phyloP scores from a whole-genome alignment of 225 moss, liverwort and hornwort genomes.

The Takakia lepidozioides region DNA sequence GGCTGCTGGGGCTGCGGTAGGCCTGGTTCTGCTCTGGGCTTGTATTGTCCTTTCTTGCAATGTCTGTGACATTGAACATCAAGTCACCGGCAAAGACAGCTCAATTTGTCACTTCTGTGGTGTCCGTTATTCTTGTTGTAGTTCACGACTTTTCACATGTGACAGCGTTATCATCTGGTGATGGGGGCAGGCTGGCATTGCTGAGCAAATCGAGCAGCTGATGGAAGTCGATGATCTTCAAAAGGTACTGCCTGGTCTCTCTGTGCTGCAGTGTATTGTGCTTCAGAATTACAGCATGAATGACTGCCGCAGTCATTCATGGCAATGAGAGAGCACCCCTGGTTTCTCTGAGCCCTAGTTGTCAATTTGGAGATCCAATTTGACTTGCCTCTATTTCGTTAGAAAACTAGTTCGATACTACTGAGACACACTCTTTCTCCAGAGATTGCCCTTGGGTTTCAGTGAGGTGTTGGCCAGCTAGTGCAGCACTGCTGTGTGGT shows the following conservation, averaged over 20 bases:
- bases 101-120: no score
- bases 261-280: not conserved
- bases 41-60: not conserved
- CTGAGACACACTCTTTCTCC: no score
- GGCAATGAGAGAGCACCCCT: not conserved
- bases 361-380: not conserved
- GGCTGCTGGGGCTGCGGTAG: slow-evolving; percentile 70
- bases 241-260: slow-evolving; percentile 31
- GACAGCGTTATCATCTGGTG: no score
- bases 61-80: not conserved
- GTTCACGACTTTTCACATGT: no score
- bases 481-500: no score
- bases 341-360: not conserved
- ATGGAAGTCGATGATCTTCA: slow-evolving; percentile 89
- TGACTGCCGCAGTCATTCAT: no score
- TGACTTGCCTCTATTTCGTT: no score
- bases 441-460: no score
- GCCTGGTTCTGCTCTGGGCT: slow-evolving; percentile 1
- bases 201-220: slow-evolving; percentile 72
- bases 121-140: no score
- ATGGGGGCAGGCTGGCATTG: slow-evolving; percentile 50
- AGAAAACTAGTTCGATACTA: no score
- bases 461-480: no score
- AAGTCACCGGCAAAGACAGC: no score
- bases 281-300: not conserved